Evolutionary conservation across 768 basidiomycete genomes (phyloP).

Genomic region (Kwoniella botswanensis): DNA sequence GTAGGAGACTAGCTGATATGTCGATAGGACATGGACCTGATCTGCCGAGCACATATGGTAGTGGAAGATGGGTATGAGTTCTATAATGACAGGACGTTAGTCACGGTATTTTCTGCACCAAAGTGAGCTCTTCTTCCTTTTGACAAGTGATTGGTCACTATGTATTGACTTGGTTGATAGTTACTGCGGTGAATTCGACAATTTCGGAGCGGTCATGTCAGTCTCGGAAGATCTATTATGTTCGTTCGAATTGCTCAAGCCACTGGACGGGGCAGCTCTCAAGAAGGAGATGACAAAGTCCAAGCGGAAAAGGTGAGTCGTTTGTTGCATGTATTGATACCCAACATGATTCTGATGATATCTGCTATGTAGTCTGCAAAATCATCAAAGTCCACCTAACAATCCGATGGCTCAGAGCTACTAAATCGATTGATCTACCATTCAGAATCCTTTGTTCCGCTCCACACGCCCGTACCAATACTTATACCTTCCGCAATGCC

Average conservation of each 20-base stretch:
- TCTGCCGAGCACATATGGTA: slow-evolving; percentile 99
- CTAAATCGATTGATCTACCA: slow-evolving; percentile 14
- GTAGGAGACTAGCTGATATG: slow-evolving; percentile 48
- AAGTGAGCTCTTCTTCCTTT: slow-evolving; percentile 68
- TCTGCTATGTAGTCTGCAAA: slow-evolving; percentile 50
- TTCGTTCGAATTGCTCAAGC: slow-evolving; percentile 95
- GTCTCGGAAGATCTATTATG: slow-evolving; percentile 97
- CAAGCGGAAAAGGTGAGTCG: slow-evolving; percentile 87
- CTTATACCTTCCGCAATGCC: neutral
- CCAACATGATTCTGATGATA: neutral
- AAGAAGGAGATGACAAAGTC: slow-evolving; percentile 99
- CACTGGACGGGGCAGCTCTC: slow-evolving; percentile 88
- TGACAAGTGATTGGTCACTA: too few species aligned
- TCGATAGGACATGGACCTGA: slow-evolving; percentile 86
- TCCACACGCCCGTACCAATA: neutral
- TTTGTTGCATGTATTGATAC: neutral
- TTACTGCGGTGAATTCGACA: slow-evolving; percentile 59
- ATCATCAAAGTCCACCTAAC: slow-evolving; percentile 59
- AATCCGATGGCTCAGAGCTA: slow-evolving; percentile 55
- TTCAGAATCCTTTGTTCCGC: too few species aligned
- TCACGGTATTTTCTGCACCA: slow-evolving; percentile 98
- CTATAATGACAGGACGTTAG: slow-evolving; percentile 97
- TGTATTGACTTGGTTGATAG: slow-evolving; percentile 29
- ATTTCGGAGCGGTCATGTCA: slow-evolving; percentile 64
- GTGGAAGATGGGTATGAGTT: slow-evolving; percentile 97